These are phyloP conservation scores for Fusarium tjaetaba DNA, from an alignment of 2,329 filamentous ascomycete genomes.

Conservation along the genomic window DNA sequence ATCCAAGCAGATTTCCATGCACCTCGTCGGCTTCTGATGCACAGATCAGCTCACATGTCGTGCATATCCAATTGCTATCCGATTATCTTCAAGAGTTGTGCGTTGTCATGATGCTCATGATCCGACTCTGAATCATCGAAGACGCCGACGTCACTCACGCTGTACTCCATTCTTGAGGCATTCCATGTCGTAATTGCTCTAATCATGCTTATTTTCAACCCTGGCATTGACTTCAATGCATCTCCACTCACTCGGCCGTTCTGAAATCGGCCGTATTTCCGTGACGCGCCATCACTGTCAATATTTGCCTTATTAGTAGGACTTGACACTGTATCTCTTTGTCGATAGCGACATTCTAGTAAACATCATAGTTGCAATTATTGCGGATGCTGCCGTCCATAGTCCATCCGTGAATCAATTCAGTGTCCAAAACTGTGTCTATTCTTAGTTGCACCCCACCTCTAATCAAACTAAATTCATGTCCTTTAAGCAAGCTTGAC, in stretches of 20 bases:
- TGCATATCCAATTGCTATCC: background rate
- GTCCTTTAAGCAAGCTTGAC: constrained; percentile 48
- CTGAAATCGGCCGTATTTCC: constrained; percentile 12
- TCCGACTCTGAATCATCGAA: background rate
- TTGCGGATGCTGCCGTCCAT: constrained; percentile 25
- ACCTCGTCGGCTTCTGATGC: constrained; percentile 1
- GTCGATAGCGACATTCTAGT: background rate
- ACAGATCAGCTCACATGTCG: background rate
- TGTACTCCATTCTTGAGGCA: background rate
- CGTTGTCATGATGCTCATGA: constrained; percentile 9
- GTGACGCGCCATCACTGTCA: constrained; percentile 25
- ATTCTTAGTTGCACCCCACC: constrained; percentile 36
- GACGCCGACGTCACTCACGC: background rate
- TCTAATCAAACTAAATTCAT: constrained; percentile 26
- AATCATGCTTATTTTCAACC: constrained; percentile 27
- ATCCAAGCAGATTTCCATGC: background rate
- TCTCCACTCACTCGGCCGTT: constrained; percentile 15
- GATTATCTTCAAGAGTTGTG: background rate
- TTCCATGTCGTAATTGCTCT: background rate
- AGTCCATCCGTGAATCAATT: background rate
- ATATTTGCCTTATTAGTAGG: constrained; percentile 31
- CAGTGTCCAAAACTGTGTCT: constrained; percentile 9
- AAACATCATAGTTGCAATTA: background rate
- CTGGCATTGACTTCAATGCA: background rate
- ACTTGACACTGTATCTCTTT: background rate